Evolutionary conservation across 345 rosid genomes (phyloP).

Genomic region (Cardamine chenopodiifolia): DNA sequence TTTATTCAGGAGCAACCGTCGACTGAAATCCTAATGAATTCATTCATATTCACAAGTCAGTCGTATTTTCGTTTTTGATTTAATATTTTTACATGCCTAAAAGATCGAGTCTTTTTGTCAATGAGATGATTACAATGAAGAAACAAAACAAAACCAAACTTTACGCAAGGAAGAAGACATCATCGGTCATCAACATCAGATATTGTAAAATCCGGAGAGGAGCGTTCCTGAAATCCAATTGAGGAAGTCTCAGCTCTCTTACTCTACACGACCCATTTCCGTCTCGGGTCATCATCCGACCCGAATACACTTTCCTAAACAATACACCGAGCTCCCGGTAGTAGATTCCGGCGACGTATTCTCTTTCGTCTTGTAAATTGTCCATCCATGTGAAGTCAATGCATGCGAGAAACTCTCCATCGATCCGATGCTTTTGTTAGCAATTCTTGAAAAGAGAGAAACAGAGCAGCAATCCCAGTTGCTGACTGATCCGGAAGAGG

Average conservation of each 20-base stretch:
- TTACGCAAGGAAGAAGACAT: conserved; percentile 61
- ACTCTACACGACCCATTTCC: conserved; percentile 55
- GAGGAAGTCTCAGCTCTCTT: conserved; percentile 70
- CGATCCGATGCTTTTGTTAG: conserved; percentile 51
- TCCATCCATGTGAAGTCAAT: conserved; percentile 69
- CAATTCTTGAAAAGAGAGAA: conserved; percentile 58
- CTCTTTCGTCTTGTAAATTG: conserved; percentile 61
- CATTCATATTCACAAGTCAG: no score
- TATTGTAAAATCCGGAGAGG: conserved; percentile 71
- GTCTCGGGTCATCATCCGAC: conserved; percentile 47
- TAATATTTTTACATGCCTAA: conserved; percentile 10
- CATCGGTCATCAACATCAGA: conserved; percentile 50
- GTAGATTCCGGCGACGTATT: conserved; percentile 37
- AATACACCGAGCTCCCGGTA: conserved; percentile 40
- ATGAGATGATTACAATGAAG: conserved; percentile 11
- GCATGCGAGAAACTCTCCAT: conserved; percentile 66
- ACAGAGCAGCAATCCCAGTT: conserved; percentile 77
- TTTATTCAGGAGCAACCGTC: no score
- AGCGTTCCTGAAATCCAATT: conserved; percentile 64
- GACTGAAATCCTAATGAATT: no score
- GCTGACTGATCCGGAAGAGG: conserved; percentile 29
- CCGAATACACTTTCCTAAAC: conserved; percentile 69
- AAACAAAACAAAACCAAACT: neutral
- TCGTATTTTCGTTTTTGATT: neutral
- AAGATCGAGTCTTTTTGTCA: neutral